phyloP scores from a whole-genome alignment of 1,284 basidiomycete species.

The Moniliophthora roreri region DNA sequence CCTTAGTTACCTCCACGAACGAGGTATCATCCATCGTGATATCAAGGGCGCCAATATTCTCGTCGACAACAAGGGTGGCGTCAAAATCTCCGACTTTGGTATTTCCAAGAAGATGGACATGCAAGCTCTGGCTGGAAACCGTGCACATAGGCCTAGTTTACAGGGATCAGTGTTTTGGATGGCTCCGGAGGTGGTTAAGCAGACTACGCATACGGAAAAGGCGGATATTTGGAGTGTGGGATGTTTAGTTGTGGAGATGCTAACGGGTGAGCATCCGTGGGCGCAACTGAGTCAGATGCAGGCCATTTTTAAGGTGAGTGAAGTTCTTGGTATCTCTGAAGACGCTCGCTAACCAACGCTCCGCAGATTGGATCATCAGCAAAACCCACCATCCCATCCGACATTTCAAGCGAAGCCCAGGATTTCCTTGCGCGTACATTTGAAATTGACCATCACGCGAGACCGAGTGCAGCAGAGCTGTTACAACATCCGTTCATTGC shows the following conservation, averaged over 20 bases:
- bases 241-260: slow-evolving; percentile 97
- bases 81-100: slow-evolving; percentile 99
- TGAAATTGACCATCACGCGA: slow-evolving; percentile 78
- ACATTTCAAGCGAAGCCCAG: slow-evolving; percentile 84
- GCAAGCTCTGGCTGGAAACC: slow-evolving; percentile 76
- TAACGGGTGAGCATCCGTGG: slow-evolving; percentile 97
- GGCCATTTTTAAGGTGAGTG: slow-evolving; percentile 87
- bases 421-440: slow-evolving; percentile 87
- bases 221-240: slow-evolving; percentile 99
- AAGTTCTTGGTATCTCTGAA: background rate
- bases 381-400: slow-evolving; percentile 82
- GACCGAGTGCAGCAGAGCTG: slow-evolving; percentile 79
- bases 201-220: slow-evolving; percentile 90
- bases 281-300: slow-evolving; percentile 99
- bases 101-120: slow-evolving; percentile 98
- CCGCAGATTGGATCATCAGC: slow-evolving; percentile 84
- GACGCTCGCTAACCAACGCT: slow-evolving; percentile 5
- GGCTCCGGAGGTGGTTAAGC: slow-evolving; percentile 98
- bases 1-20: slow-evolving; percentile 89
- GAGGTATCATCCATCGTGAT: slow-evolving; percentile 96
- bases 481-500: slow-evolving; percentile 75
- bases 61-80: slow-evolving; percentile 97
- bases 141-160: slow-evolving; percentile 84
- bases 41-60: slow-evolving; percentile 99
- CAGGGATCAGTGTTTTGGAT: slow-evolving; percentile 99